phyloP scores from a whole-genome alignment of 1,139 yeast genomes.

The Kurtzmaniella quercitrusa region DNA sequence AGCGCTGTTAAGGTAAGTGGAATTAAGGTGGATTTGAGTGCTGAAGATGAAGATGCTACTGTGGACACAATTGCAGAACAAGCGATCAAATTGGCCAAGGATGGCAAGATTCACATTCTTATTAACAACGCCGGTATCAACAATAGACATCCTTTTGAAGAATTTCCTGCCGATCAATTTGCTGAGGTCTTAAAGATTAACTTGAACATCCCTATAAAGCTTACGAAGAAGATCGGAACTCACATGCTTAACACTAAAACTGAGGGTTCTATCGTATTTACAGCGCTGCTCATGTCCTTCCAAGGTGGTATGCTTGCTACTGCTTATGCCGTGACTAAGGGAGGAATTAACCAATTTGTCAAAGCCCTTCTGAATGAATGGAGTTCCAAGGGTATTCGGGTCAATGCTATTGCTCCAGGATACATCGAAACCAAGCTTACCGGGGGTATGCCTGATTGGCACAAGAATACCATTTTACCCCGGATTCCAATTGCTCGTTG shows the following conservation, averaged over 20 bases:
- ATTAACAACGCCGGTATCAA: conserved; percentile 56
- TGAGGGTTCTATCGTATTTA: conserved; percentile 21
- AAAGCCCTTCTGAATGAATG: conserved; percentile 52
- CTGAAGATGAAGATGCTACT: conserved; percentile 14
- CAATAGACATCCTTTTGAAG: conserved; percentile 28
- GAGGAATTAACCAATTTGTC: conserved; percentile 45
- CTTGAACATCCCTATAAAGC: conserved; percentile 40
- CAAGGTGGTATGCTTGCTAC: conserved; percentile 41
- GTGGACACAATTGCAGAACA: conserved; percentile 10
- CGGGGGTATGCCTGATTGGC: conserved; percentile 25
- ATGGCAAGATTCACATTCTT: conserved; percentile 43
- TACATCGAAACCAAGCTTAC: conserved; percentile 52
- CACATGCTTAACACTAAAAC: conserved; percentile 27
- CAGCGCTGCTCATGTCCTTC: conserved; percentile 32
- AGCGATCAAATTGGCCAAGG: conserved; percentile 24
- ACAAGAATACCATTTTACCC: conserved; percentile 27
- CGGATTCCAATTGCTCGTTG: conserved; percentile 51
- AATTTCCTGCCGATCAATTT: conserved; percentile 37
- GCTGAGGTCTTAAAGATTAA: conserved; percentile 47
- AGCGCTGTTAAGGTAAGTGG: conserved; percentile 17
- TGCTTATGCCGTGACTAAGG: conserved; percentile 52
- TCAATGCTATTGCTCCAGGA: conserved; percentile 56
- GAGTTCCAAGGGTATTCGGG: conserved; percentile 46
- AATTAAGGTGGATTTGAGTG: conserved; percentile 17
- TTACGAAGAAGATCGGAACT: conserved; percentile 43